phyloP scores from a whole-genome alignment of 257 asterid species.

The Coffea canephora region DNA sequence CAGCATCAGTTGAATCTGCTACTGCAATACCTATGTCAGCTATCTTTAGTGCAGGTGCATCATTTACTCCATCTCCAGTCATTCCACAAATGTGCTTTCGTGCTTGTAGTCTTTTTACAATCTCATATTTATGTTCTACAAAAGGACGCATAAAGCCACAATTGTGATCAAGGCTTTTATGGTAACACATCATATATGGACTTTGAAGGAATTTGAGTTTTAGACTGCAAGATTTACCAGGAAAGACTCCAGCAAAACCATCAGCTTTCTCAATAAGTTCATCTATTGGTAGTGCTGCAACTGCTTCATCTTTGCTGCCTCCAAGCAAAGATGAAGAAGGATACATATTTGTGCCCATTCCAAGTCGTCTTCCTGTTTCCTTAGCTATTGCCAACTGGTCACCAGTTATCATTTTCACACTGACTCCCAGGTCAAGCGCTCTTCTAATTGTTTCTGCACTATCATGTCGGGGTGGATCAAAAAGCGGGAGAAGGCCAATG shows the following conservation, averaged over 20 bases:
- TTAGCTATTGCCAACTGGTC: slow-evolving; percentile 43
- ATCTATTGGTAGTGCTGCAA: slow-evolving; percentile 26
- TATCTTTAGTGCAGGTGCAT: slow-evolving; percentile 43
- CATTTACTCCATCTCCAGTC: slow-evolving; percentile 50
- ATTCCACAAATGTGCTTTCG: slow-evolving; percentile 40
- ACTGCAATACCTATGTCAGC: slow-evolving; percentile 48
- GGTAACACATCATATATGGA: neutral
- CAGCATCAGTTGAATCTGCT: slow-evolving; percentile 44
- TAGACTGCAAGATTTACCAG: slow-evolving; percentile 24
- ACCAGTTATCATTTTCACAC: slow-evolving; percentile 73
- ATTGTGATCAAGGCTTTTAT: neutral
- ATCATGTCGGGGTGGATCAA: slow-evolving; percentile 70
- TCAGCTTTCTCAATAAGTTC: slow-evolving; percentile 42
- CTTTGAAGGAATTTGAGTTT: slow-evolving; percentile 6
- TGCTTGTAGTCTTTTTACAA: slow-evolving; percentile 35
- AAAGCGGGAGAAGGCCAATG: slow-evolving; percentile 65
- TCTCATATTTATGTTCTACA: slow-evolving; percentile 41
- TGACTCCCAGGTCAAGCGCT: slow-evolving; percentile 67
- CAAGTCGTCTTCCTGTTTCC: slow-evolving; percentile 43
- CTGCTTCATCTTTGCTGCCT: slow-evolving; percentile 21
- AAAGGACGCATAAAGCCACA: neutral
- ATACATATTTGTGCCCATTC: slow-evolving; percentile 46
- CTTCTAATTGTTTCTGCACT: slow-evolving; percentile 65
- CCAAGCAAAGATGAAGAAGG: slow-evolving; percentile 42
- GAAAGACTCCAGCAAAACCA: slow-evolving; percentile 44